These are phyloP conservation scores for Ulvella scutata DNA, from an alignment of 139 green algal species.

Conservation along the genomic window DNA sequence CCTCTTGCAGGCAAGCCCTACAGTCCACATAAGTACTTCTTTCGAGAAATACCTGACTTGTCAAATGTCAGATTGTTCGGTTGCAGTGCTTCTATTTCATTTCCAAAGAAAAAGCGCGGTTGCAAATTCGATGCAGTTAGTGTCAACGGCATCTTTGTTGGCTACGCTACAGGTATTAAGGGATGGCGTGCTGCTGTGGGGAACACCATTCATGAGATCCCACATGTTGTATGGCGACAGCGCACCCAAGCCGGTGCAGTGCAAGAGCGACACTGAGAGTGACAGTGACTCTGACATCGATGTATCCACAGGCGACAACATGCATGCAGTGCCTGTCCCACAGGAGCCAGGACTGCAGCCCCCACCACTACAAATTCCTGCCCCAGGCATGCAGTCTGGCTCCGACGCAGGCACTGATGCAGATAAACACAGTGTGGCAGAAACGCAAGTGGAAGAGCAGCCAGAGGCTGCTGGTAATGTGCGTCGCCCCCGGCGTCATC, in stretches of 20 bases:
- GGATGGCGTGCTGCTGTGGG: too few relatives aligned
- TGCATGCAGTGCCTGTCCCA: not conserved
- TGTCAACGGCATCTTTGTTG: conserved; percentile 4
- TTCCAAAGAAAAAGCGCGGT: not conserved
- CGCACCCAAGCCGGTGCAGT: too few relatives aligned
- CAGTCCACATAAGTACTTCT: not conserved
- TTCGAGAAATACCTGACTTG: not conserved
- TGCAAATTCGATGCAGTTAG: conserved; percentile 6
- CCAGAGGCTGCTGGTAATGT: not conserved
- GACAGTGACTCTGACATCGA: not conserved
- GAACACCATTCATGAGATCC: conserved; percentile 7
- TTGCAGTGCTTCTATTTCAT: not conserved
- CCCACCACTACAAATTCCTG: not conserved
- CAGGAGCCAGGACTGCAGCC: not conserved
- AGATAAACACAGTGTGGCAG: not conserved
- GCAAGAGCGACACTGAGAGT: not conserved
- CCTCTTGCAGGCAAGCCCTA: not conserved
- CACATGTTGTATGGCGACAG: not conserved
- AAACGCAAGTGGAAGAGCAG: too few relatives aligned
- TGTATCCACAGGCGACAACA: too few relatives aligned
- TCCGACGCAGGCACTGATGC: not conserved
- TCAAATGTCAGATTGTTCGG: not conserved
- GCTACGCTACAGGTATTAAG: not conserved
- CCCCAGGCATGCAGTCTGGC: not conserved
- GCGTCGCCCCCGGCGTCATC: not conserved